These are phyloP conservation scores for Tephrocybe rancida DNA, from an alignment of 768 basidiomycete species.

Conservation along the genomic window DNA sequence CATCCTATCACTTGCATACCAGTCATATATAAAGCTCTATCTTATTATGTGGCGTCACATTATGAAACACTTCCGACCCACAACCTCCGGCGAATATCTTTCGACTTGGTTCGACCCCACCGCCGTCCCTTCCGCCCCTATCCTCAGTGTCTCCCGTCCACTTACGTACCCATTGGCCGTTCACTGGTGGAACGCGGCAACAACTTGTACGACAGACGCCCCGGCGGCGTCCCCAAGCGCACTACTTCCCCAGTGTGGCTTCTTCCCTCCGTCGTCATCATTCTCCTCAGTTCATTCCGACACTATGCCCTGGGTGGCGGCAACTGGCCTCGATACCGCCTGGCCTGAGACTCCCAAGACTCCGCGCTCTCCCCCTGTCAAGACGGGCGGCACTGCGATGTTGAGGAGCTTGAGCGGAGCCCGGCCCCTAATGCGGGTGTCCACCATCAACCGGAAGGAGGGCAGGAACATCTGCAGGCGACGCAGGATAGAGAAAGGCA, in stretches of 20 bases:
- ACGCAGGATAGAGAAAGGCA: background rate
- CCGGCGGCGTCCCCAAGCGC: background rate
- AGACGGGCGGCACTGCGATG: too few relatives aligned
- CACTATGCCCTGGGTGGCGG: background rate
- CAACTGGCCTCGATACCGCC: background rate
- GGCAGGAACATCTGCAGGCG: background rate
- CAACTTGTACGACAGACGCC: background rate
- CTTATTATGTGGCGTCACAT: background rate
- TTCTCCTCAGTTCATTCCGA: background rate
- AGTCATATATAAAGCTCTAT: too few relatives aligned
- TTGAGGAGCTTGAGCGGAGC: background rate
- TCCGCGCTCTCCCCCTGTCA: too few relatives aligned
- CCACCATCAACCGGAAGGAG: background rate
- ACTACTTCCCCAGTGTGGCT: background rate
- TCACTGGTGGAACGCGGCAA: conserved; percentile 5
- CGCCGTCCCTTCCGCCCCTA: conserved; percentile 2
- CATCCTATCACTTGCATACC: too few relatives aligned
- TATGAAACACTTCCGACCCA: background rate
- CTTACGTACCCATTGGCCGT: background rate
- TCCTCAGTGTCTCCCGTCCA: background rate
- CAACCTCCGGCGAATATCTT: background rate
- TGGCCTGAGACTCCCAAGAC: too few relatives aligned
- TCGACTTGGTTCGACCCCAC: background rate
- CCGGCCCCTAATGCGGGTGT: background rate
- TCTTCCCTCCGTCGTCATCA: background rate